Evolutionary conservation across 2,329 filamentous ascomycete genomes (phyloP).

Genomic region (Alternaria burnsii): DNA sequence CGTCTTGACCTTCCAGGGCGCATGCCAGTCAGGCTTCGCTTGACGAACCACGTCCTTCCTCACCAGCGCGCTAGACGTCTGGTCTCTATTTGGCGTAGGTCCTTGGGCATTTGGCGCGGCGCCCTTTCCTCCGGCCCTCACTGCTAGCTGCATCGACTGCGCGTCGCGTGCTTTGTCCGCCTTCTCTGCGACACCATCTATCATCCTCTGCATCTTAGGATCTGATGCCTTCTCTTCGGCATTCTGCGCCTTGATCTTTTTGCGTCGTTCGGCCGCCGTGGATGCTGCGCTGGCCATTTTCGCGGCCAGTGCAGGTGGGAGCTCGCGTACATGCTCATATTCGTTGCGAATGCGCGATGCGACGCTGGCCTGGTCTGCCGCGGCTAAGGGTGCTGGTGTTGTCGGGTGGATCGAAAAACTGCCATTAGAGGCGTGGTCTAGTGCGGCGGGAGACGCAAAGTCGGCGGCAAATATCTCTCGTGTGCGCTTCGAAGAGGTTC

Average conservation of each 20-base stretch:
- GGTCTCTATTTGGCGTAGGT: slow-evolving; percentile 60
- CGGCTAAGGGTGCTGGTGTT: slow-evolving; percentile 55
- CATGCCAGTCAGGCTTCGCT: slow-evolving; percentile 90
- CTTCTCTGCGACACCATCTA: slow-evolving; percentile 67
- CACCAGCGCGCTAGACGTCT: slow-evolving; percentile 66
- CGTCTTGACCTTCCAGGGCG: slow-evolving; percentile 97
- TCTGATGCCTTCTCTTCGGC: slow-evolving; percentile 59
- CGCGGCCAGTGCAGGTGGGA: slow-evolving; percentile 79
- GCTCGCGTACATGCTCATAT: slow-evolving; percentile 78
- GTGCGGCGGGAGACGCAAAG: slow-evolving; percentile 55
- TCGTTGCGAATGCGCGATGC: slow-evolving; percentile 72
- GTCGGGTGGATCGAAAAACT: slow-evolving; percentile 54
- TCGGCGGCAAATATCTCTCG: slow-evolving; percentile 64
- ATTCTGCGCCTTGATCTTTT: slow-evolving; percentile 65
- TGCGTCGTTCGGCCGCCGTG: slow-evolving; percentile 68
- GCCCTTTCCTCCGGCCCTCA: slow-evolving; percentile 58
- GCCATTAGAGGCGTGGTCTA: slow-evolving; percentile 53
- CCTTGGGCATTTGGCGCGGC: slow-evolving; percentile 65
- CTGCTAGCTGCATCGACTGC: slow-evolving; percentile 66
- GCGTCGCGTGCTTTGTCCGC: slow-evolving; percentile 53
- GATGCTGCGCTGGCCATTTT: slow-evolving; percentile 74
- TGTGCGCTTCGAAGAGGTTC: slow-evolving; percentile 62
- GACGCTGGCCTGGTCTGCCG: slow-evolving; percentile 58
- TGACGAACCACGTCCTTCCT: slow-evolving; percentile 71
- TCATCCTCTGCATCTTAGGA: slow-evolving; percentile 70